These are phyloP conservation scores for Mucuna pruriens DNA, from an alignment of 306 rosid species.

Conservation along the genomic window DNA sequence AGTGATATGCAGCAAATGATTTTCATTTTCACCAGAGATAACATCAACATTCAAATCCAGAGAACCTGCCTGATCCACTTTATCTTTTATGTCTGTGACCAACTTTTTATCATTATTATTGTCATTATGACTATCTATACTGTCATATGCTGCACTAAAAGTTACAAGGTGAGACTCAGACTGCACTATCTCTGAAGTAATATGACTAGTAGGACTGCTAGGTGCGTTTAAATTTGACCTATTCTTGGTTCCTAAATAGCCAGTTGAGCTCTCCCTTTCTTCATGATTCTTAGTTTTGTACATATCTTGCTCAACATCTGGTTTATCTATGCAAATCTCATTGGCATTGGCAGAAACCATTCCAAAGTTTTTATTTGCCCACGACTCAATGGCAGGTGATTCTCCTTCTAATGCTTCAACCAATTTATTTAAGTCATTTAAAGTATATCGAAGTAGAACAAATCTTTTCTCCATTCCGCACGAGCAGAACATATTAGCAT, in stretches of 20 bases:
- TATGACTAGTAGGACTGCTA: constrained; percentile 53
- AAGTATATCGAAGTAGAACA: constrained; percentile 65
- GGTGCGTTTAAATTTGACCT: constrained; percentile 52
- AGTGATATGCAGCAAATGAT: constrained; percentile 29
- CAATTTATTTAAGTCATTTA: constrained; percentile 60
- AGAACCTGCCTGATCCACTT: constrained; percentile 45
- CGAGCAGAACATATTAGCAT: constrained; percentile 66
- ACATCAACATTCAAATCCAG: constrained; percentile 67
- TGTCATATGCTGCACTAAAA: constrained; percentile 45
- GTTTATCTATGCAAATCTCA: constrained; percentile 42
- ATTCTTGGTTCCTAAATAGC: constrained; percentile 47
- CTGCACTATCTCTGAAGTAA: constrained; percentile 68
- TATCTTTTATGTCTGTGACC: constrained; percentile 41
- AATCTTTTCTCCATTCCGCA: constrained; percentile 60
- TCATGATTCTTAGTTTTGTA: constrained; percentile 32
- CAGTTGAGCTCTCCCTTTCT: constrained; percentile 45
- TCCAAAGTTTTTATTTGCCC: constrained; percentile 48
- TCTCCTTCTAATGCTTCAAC: constrained; percentile 77
- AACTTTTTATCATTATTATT: constrained; percentile 32
- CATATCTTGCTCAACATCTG: constrained; percentile 40
- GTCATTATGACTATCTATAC: constrained; percentile 52
- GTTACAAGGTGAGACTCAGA: constrained; percentile 57
- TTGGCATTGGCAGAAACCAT: constrained; percentile 44
- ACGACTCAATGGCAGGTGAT: constrained; percentile 48
- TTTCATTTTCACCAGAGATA: constrained; percentile 53